Base-by-base conservation (phyloP, 306 rosid species). In the Luffa aegyptiaca region DNA sequence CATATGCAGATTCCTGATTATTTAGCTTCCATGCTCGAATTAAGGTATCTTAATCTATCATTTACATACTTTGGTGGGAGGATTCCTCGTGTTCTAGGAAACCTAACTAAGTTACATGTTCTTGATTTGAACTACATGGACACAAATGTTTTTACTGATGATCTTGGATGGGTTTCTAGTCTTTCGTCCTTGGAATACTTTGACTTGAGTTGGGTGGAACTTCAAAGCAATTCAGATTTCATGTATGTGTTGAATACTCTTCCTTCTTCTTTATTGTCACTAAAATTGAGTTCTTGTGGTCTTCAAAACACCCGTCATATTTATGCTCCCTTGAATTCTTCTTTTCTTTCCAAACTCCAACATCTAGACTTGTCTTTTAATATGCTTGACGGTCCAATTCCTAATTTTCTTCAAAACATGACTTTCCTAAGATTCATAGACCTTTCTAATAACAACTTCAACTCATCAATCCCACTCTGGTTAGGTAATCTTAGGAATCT, bases 121-220 rank as follows among this genome's bases (percentile, higher is more conserved):
- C 49, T 75, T 75, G 79, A 75, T 75, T 52, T 75, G 14, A 75
- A 18, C 39, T 0, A n/a, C n/a, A n/a, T n/a, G n/a, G n/a, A n/a
- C n/a, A n/a, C n/a, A n/a, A n/a, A n/a, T n/a, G n/a, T n/a, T n/a
- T 16, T 37, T 41, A 42, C 6, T 20, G 79, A 79, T 68, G 81
- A 79, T 17, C 18, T 69, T 11, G 6, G 51, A 14, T 87, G 88
- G 85, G 6, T 84, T 45, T 78, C 88, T 18, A n/a, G 71, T 9
- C 85, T 87, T 69, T 12, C 66, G 8, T 75, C 63, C 6, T 58
- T 87, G 2, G 45, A 59, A 2, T 7, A 49, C 46, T 70, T 84
- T 63, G 79, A 80, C 73, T 59, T 83, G 83, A 76, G 57, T 45
- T n/a, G 7, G 26, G 79, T 84, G 41, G 8, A 52, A 59, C 78